A percentile compares a stretch with the other conserved stretches of the same genome.
phyloP scores from a whole-genome alignment of 2,329 filamentous ascomycete species.

The Talaromyces sp. region DNA sequence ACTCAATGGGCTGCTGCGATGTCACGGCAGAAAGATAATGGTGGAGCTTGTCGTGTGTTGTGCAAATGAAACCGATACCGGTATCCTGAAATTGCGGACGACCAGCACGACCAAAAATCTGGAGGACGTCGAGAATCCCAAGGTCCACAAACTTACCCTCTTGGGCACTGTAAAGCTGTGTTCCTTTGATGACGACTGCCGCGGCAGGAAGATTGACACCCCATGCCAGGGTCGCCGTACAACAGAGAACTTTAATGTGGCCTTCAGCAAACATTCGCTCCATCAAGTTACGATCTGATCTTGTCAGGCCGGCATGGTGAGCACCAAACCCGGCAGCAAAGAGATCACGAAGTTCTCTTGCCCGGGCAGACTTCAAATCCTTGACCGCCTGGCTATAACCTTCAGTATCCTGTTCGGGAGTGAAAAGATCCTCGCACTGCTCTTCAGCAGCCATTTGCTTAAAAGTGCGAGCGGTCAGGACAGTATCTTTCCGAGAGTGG shows the following conservation, averaged over 20 bases:
- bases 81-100: constrained; percentile 96
- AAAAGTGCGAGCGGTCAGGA: constrained; percentile 79
- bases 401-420: constrained; percentile 67
- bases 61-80: constrained; percentile 97
- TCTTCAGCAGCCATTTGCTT: constrained; percentile 83
- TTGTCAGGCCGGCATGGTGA: constrained; percentile 94
- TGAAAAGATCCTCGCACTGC: constrained; percentile 74
- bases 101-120: constrained; percentile 97
- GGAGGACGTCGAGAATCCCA: constrained; percentile 91
- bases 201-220: constrained; percentile 97
- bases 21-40: constrained; percentile 93
- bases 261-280: constrained; percentile 87
- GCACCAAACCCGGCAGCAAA: constrained; percentile 88
- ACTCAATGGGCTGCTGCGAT: constrained; percentile 94
- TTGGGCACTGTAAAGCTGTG: constrained; percentile 92
- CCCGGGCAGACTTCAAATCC: constrained; percentile 81
- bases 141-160: constrained; percentile 96
- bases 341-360: constrained; percentile 81
- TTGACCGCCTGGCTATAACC: constrained; percentile 73
- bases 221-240: constrained; percentile 96
- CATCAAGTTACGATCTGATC: constrained; percentile 91
- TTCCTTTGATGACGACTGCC: constrained; percentile 96
- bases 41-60: constrained; percentile 84
- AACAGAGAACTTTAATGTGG: constrained; percentile 94
- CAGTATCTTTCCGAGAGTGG: constrained; percentile 90